Evolutionary conservation across 75 land plant species (phyloP).

Genomic region (Cryptomeria japonica): DNA sequence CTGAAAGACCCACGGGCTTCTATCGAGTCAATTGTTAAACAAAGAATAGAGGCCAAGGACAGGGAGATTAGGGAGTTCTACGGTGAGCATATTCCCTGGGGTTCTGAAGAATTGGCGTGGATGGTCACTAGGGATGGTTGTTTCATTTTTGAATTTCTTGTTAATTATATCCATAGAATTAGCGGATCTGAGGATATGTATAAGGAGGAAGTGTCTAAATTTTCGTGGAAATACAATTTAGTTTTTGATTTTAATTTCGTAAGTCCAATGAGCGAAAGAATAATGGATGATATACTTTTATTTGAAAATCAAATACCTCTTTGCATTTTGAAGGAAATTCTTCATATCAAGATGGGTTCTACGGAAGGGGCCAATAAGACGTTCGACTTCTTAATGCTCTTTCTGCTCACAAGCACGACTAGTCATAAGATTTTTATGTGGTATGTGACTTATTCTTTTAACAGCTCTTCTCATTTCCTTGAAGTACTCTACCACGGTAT

Average conservation of each 20-base stretch:
- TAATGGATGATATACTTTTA: neutral
- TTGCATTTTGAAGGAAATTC: no score
- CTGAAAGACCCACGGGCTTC: neutral
- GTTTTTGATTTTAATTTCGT: neutral
- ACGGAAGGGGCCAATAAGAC: neutral
- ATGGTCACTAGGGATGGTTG: neutral
- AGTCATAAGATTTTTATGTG: neutral
- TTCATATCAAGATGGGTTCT: neutral
- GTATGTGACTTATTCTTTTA: neutral
- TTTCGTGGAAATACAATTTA: neutral
- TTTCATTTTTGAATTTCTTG: neutral
- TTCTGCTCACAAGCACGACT: neutral
- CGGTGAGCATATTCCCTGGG: neutral
- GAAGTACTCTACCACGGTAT: no score
- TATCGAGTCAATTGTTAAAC: neutral
- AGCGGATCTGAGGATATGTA: rapidly evolving
- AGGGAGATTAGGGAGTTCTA: neutral
- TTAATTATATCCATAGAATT: neutral
- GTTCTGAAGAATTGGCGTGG: neutral
- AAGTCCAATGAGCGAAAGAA: neutral
- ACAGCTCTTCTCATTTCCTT: no score
- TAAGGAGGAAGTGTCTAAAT: neutral
- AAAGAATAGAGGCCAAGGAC: no score
- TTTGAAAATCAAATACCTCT: neutral
- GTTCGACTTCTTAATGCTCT: neutral